These are phyloP conservation scores for Rhizopogon rudus DNA, from an alignment of 768 basidiomycete species.

Conservation along the genomic window DNA sequence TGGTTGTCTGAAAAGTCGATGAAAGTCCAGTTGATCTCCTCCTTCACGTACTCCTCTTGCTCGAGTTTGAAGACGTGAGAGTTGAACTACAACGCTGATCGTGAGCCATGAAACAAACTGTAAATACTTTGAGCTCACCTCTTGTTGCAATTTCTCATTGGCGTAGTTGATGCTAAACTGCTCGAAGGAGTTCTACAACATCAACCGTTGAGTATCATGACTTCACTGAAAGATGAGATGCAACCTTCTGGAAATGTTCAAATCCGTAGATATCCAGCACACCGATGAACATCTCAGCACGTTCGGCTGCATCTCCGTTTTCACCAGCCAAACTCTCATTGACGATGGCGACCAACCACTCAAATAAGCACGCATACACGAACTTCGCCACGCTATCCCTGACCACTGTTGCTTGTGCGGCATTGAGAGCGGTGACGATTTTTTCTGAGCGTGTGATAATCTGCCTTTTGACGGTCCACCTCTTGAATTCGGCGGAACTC, in stretches of 20 bases:
- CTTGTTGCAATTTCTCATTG: conserved; percentile 96
- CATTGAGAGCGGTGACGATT: conserved; percentile 84
- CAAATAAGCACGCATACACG: conserved; percentile 97
- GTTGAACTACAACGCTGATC: conserved; percentile 65
- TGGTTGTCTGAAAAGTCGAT: conserved; percentile 99
- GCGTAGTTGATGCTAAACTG: conserved; percentile 99
- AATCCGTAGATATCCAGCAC: conserved; percentile 98
- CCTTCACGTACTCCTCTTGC: conserved; percentile 98
- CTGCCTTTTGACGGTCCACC: conserved; percentile 98
- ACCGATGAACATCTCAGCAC: conserved; percentile 98
- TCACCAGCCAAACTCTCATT: conserved; percentile 98
- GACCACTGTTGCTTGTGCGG: conserved; percentile 87
- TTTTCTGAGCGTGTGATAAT: conserved; percentile 92
- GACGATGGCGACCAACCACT: conserved; percentile 96
- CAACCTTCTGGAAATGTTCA: conserved; percentile 93
- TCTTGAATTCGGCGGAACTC: conserved; percentile 90
- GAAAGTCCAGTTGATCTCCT: conserved; percentile 99
- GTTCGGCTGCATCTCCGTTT: conserved; percentile 81
- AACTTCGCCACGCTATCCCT: conserved; percentile 97
- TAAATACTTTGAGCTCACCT: conserved; percentile 46
- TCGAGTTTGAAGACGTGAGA: conserved; percentile 99
- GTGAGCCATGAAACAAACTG: conserved; percentile 13
- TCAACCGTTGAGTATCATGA: conserved; percentile 1
- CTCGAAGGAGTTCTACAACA: conserved; percentile 78
- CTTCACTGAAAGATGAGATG: not conserved